phyloP scores from a whole-genome alignment of 1,284 basidiomycete genomes.

The Ustilago tritici region DNA sequence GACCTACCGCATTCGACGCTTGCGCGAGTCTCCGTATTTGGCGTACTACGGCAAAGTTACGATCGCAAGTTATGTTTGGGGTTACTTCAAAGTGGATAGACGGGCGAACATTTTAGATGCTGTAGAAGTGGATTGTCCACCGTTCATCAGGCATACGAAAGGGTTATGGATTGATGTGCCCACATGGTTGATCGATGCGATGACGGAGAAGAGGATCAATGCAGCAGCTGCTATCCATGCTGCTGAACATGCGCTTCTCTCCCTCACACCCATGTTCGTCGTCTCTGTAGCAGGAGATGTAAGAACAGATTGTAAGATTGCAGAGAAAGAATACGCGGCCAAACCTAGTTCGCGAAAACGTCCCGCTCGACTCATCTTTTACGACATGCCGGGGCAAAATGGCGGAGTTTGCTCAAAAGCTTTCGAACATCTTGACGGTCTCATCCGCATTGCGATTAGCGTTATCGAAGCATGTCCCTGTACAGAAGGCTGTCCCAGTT shows the following conservation, averaged over 20 bases:
- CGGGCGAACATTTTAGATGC: slow-evolving; percentile 78
- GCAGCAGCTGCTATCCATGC: slow-evolving; percentile 84
- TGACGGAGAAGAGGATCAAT: slow-evolving; percentile 76
- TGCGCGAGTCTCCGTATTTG: slow-evolving; percentile 75
- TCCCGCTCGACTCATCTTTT: slow-evolving; percentile 86
- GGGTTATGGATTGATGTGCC: slow-evolving; percentile 91
- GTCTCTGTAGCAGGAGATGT: slow-evolving; percentile 77
- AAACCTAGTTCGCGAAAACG: slow-evolving; percentile 77
- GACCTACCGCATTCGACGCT: slow-evolving; percentile 80
- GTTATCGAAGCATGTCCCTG: slow-evolving; percentile 80
- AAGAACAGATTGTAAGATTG: slow-evolving; percentile 84
- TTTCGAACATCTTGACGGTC: slow-evolving; percentile 81
- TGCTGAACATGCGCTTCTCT: slow-evolving; percentile 85
- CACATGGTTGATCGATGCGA: slow-evolving; percentile 72
- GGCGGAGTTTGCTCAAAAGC: slow-evolving; percentile 82
- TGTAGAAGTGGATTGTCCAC: slow-evolving; percentile 82
- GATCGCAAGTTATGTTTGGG: slow-evolving; percentile 81
- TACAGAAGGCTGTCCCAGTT: slow-evolving; percentile 78
- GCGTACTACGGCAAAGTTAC: slow-evolving; percentile 82
- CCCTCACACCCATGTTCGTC: slow-evolving; percentile 76
- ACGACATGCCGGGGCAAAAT: slow-evolving; percentile 79
- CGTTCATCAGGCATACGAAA: slow-evolving; percentile 80
- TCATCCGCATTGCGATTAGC: slow-evolving; percentile 77
- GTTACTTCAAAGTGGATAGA: slow-evolving; percentile 67
- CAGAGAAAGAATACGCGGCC: slow-evolving; percentile 81